A percentile compares a stretch with the other conserved stretches of the same genome.
phyloP scores from a whole-genome alignment of 1,139 yeast genomes.

The Kurtzmaniella quercitrusa region DNA sequence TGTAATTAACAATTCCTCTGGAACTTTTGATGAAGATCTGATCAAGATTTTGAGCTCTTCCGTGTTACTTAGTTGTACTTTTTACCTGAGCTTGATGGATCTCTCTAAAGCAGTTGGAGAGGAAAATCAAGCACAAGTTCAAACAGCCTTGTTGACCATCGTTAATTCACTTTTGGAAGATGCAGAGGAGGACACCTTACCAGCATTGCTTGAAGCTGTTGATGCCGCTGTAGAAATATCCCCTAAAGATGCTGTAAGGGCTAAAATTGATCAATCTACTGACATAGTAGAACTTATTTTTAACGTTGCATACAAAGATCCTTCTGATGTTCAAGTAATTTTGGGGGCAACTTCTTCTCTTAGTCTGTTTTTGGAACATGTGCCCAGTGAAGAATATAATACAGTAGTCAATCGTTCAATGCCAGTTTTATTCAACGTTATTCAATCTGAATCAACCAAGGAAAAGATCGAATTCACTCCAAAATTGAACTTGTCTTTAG shows the following conservation, averaged over 20 bases:
- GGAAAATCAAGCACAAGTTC: slow-evolving; percentile 17
- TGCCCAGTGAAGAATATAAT: slow-evolving; percentile 43
- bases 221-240: slow-evolving; percentile 49
- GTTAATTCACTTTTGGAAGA: slow-evolving; percentile 46
- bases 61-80: slow-evolving; percentile 50
- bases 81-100: slow-evolving; percentile 47
- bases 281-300: slow-evolving; percentile 52
- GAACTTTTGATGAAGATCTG: slow-evolving; percentile 15
- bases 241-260: slow-evolving; percentile 29
- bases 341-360: slow-evolving; percentile 62
- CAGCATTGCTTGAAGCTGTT: slow-evolving; percentile 69
- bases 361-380: slow-evolving; percentile 48
- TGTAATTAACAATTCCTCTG: slow-evolving; percentile 16
- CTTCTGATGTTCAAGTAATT: slow-evolving; percentile 67
- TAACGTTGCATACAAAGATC: slow-evolving; percentile 64
- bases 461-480: slow-evolving; percentile 45
- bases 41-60: slow-evolving; percentile 37
- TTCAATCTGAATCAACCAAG: slow-evolving; percentile 19
- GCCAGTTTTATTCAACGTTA: slow-evolving; percentile 42
- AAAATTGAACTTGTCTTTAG: slow-evolving; percentile 62
- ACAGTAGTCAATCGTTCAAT: slow-evolving; percentile 49
- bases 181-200: slow-evolving; percentile 78
- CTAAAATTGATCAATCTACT: slow-evolving; percentile 13
- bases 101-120: slow-evolving; percentile 18
- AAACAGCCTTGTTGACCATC: slow-evolving; percentile 25